A percentile compares a stretch with the other conserved stretches of the same genome.
These are phyloP conservation scores for Ceratocystis papillata DNA, from an alignment of 2,329 filamentous ascomycete genomes.

Conservation along the genomic window DNA sequence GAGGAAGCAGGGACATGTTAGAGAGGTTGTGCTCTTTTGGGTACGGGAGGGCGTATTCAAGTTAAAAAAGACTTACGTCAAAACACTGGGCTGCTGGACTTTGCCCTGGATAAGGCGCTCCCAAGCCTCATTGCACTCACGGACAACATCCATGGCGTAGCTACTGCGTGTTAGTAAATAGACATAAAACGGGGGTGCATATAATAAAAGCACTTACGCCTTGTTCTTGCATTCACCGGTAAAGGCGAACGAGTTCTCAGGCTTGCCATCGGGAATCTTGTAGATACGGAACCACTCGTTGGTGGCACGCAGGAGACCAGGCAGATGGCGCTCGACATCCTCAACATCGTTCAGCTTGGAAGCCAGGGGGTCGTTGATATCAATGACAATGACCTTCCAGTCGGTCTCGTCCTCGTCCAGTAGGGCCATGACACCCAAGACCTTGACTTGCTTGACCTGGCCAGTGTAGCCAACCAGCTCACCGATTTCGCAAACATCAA, in stretches of 20 bases:
- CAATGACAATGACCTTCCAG: constrained; percentile 99
- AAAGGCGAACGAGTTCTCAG: constrained; percentile 99
- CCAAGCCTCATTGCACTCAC: constrained; percentile 95
- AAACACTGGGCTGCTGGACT: constrained; percentile 64
- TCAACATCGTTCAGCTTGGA: constrained; percentile 96
- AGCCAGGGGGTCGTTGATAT: constrained; percentile 93
- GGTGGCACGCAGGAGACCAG: constrained; percentile 89
- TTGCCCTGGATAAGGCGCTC: constrained; percentile 91
- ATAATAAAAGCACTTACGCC: constrained; percentile 47
- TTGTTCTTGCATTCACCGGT: constrained; percentile 99
- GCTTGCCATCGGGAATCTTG: constrained; percentile 99
- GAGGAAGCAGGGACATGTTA: constrained; percentile 28
- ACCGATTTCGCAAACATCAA: constrained; percentile 98
- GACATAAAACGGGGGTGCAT: constrained; percentile 20
- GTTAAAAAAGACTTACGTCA: constrained; percentile 52
- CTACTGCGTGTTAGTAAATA: constrained; percentile 33
- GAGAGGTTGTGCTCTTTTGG: constrained; percentile 20
- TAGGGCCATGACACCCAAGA: constrained; percentile 97
- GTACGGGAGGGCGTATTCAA: background rate
- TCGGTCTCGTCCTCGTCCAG: constrained; percentile 99
- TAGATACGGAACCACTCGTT: constrained; percentile 99
- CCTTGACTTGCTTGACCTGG: constrained; percentile 99
- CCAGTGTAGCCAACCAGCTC: constrained; percentile 93
- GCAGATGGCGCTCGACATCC: constrained; percentile 96
- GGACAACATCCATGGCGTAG: constrained; percentile 90